Conservation (phyloP, 2,329 filamentous ascomycete genomes). For the Hypoxylon sp. region DNA sequence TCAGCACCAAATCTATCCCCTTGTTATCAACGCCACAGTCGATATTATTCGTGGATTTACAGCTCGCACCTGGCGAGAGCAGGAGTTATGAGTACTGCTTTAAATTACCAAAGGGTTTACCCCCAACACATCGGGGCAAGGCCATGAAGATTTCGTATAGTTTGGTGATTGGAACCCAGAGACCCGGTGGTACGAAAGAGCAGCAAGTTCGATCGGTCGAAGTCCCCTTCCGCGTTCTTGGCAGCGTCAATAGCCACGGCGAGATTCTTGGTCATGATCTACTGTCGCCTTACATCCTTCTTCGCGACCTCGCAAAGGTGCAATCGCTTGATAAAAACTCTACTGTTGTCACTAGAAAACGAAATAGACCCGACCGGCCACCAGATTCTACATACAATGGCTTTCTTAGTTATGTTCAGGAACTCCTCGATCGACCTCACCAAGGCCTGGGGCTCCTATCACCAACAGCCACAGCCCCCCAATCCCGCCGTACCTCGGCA, state of each 20-base stretch:
- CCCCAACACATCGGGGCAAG: conserved; percentile 89
- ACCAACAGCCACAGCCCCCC: conserved; percentile 71
- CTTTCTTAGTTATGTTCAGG: conserved; percentile 82
- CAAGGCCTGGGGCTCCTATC: conserved; percentile 75
- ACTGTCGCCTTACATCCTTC: conserved; percentile 91
- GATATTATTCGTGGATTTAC: conserved; percentile 93
- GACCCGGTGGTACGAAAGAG: conserved; percentile 80
- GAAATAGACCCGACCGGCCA: conserved; percentile 44
- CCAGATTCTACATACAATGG: conserved; percentile 66
- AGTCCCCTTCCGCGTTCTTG: conserved; percentile 90
- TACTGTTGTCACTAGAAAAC: conserved; percentile 41
- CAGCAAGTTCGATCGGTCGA: conserved; percentile 92
- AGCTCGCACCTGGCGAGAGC: conserved; percentile 88
- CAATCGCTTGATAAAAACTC: conserved; percentile 60
- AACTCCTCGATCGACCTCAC: conserved; percentile 72
- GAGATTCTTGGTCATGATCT: conserved; percentile 93
- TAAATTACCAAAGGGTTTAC: conserved; percentile 86
- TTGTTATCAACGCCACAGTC: conserved; percentile 95
- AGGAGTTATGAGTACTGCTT: conserved; percentile 89
- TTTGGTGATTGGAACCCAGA: conserved; percentile 90
- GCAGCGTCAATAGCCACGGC: conserved; percentile 89
- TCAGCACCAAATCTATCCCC: conserved; percentile 87
- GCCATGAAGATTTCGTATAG: conserved; percentile 95
- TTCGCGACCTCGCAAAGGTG: conserved; percentile 83
- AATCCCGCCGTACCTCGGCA: conserved; percentile 66